These are phyloP conservation scores for Podaxis carcinomalis DNA, from an alignment of 768 basidiomycete species.

Conservation along the genomic window DNA sequence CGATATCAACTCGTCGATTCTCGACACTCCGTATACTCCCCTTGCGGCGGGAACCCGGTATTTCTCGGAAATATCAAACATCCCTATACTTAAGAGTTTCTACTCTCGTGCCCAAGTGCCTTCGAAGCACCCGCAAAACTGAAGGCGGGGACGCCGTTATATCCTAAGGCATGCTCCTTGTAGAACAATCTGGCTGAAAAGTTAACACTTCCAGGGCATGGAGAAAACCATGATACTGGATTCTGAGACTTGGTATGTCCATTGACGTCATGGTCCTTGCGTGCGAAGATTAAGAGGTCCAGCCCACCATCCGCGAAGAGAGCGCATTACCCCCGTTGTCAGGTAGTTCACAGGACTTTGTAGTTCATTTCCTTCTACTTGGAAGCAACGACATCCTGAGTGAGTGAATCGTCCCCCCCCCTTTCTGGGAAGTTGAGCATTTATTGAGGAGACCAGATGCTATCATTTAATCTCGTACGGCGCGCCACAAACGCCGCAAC, in stretches of 20 bases:
- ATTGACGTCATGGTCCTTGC: slow-evolving; percentile 8
- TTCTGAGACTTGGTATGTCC: not conserved
- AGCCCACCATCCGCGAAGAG: not conserved
- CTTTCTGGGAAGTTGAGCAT: not conserved
- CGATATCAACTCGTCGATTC: too few species aligned
- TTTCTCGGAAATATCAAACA: too few species aligned
- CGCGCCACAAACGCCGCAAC: not conserved
- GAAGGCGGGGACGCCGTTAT: too few species aligned
- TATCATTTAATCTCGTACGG: not conserved
- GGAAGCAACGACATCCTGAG: not conserved
- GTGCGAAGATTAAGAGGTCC: slow-evolving; percentile 5
- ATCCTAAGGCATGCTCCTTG: too few species aligned
- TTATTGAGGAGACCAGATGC: not conserved
- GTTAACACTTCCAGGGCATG: too few species aligned
- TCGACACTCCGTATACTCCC: too few species aligned
- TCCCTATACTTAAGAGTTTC: too few species aligned
- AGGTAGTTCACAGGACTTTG: not conserved
- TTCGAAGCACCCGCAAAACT: too few species aligned
- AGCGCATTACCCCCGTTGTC: not conserved
- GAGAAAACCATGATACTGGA: not conserved
- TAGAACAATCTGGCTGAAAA: too few species aligned
- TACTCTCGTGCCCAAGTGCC: too few species aligned
- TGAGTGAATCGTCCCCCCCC: not conserved
- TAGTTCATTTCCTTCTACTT: not conserved
- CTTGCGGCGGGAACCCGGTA: too few species aligned